phyloP scores from a whole-genome alignment of 306 rosid genomes.

The Dryas drummondii region DNA sequence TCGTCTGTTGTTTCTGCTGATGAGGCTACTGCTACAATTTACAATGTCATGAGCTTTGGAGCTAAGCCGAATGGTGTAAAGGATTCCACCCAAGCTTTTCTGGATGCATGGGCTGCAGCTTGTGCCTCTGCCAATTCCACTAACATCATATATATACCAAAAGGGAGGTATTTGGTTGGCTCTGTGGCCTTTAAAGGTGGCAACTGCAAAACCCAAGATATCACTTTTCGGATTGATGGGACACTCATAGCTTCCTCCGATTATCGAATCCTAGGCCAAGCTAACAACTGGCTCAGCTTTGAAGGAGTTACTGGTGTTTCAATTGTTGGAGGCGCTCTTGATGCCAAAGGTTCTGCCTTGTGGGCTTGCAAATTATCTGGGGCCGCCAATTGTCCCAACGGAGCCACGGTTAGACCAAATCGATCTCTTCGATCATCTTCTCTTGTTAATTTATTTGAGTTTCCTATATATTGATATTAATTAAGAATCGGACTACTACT shows the following conservation, averaged over 20 bases:
- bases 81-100: constrained; percentile 45
- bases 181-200: constrained; percentile 21
- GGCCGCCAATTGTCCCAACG: constrained; percentile 6
- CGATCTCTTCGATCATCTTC: too few species aligned
- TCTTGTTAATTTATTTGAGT: not conserved
- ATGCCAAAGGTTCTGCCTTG: constrained; percentile 24
- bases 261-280: constrained; percentile 16
- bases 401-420: constrained; percentile 25
- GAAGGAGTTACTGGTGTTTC: constrained; percentile 22
- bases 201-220: constrained; percentile 17
- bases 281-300: constrained; percentile 23
- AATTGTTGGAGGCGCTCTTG: constrained; percentile 22
- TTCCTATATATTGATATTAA: too few species aligned
- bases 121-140: constrained; percentile 25
- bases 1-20: not conserved
- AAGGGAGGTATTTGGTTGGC: constrained; percentile 36
- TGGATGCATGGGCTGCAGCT: constrained; percentile 39
- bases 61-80: constrained; percentile 38
- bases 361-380: constrained; percentile 27
- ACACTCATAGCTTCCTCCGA: constrained; percentile 23
- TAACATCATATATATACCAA: constrained; percentile 35
- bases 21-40: constrained; percentile 1
- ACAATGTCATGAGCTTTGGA: constrained; percentile 45
- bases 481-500: not conserved
- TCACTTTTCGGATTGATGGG: constrained; percentile 26